phyloP scores from a whole-genome alignment of 805 yeast species.

The Saccharomycopsis sp. region DNA sequence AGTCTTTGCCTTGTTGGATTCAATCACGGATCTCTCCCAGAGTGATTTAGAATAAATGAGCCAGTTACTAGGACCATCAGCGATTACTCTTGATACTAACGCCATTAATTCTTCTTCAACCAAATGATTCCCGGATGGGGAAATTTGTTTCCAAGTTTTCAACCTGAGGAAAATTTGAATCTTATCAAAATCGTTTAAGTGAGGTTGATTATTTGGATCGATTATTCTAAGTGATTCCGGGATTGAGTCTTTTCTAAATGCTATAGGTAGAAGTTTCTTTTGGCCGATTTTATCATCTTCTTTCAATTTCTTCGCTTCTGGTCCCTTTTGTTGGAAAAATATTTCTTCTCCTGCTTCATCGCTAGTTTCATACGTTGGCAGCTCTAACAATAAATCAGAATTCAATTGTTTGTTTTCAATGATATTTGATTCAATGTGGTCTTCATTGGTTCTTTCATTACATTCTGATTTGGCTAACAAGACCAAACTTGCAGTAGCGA shows the following conservation, averaged over 20 bases:
- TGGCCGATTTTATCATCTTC: conserved; percentile 20
- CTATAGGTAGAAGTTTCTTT: conserved; percentile 52
- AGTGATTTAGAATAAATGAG: conserved; percentile 70
- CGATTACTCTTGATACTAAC: conserved; percentile 60
- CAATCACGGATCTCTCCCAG: conserved; percentile 86
- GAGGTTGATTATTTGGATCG: conserved; percentile 82
- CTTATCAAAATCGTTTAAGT: conserved; percentile 59
- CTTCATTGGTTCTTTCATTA: conserved; percentile 16
- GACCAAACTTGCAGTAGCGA: conserved; percentile 64
- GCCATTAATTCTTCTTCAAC: conserved; percentile 82
- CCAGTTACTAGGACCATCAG: conserved; percentile 47
- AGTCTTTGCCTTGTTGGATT: conserved; percentile 73
- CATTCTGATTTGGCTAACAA: conserved; percentile 55
- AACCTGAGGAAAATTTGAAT: conserved; percentile 68
- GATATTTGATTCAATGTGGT: conserved; percentile 33
- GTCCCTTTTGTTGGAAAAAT: conserved; percentile 29
- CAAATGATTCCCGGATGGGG: conserved; percentile 65
- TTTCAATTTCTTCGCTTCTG: conserved; percentile 13
- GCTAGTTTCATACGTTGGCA: conserved; percentile 56
- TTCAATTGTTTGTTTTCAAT: conserved; percentile 50
- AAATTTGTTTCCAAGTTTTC: conserved; percentile 53
- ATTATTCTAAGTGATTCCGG: conserved; percentile 45
- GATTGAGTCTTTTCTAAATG: conserved; percentile 52
- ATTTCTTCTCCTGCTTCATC: conserved; percentile 30
- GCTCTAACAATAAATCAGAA: conserved; percentile 73